A percentile compares a stretch with the other conserved stretches of the same genome.
These are phyloP conservation scores for Boletus pseudo-olivaceus DNA, from an alignment of 768 basidiomycete species.

Conservation along the genomic window DNA sequence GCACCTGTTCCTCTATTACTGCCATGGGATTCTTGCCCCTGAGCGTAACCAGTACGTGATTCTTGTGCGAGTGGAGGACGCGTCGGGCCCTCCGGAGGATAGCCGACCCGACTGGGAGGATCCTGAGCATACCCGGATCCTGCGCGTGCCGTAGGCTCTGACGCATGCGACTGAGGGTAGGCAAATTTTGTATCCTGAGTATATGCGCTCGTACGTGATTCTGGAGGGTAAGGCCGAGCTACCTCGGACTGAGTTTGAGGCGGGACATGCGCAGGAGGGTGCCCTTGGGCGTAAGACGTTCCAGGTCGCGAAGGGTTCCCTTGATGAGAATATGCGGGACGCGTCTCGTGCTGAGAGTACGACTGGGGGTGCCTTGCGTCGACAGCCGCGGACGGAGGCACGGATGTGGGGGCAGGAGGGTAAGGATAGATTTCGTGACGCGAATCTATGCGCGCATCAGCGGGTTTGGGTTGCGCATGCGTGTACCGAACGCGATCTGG, in stretches of 20 bases:
- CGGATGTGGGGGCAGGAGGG: conserved; percentile 9
- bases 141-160: conserved; percentile 16
- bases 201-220: conserved; percentile 20
- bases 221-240: conserved; percentile 16
- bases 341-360: conserved; percentile 21
- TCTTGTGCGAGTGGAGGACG: conserved; percentile 17
- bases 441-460: conserved; percentile 24
- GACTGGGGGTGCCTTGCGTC: conserved; percentile 23
- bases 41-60: conserved; percentile 14
- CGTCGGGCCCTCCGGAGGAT: conserved; percentile 13
- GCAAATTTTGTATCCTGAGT: conserved; percentile 23
- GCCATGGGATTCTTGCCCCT: conserved; percentile 18
- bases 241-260: conserved; percentile 15
- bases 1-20: conserved; percentile 3
- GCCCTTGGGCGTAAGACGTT: conserved; percentile 18
- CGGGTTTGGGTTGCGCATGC: conserved; percentile 14
- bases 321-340: conserved; percentile 19
- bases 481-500: conserved; percentile 23
- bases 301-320: conserved; percentile 17
- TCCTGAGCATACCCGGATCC: conserved; percentile 15
- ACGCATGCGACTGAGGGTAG: conserved; percentile 18
- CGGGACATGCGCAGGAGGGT: conserved; percentile 8
- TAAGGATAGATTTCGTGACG: conserved; percentile 27
- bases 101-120: conserved; percentile 12
- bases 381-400: conserved; percentile 12